phyloP scores from a whole-genome alignment of 1,284 basidiomycete genomes.

The Taiwanofungus camphoratus region DNA sequence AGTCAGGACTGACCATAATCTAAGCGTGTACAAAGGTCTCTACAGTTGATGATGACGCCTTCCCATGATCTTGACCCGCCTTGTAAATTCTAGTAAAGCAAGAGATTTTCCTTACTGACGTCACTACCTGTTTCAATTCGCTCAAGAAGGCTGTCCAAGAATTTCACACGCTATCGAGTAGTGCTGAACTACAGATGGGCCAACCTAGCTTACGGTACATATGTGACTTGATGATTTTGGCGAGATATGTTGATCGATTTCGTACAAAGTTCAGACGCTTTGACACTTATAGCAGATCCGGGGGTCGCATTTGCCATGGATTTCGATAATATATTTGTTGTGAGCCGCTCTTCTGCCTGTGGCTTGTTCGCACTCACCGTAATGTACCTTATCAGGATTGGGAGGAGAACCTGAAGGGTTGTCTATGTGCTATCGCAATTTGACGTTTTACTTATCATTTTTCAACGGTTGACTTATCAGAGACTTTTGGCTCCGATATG shows the following conservation, averaged over 20 bases:
- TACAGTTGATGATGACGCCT: not conserved
- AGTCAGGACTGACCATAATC: constrained; percentile 1
- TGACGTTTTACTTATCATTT: too few relatives aligned
- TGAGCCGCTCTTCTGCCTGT: constrained; percentile 30
- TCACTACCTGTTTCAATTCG: constrained; percentile 67
- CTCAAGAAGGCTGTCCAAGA: constrained; percentile 73
- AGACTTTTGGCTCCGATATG: constrained; percentile 17
- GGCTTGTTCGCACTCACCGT: not conserved
- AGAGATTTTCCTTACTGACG: constrained; percentile 74
- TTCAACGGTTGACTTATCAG: too few relatives aligned
- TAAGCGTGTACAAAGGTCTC: constrained; percentile 68
- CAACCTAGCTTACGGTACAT: constrained; percentile 60
- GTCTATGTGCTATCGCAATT: not conserved
- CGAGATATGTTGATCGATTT: not conserved
- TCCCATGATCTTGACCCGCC: not conserved
- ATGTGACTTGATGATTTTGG: not conserved
- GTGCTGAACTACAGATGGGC: constrained; percentile 58
- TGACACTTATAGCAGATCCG: constrained; percentile 57
- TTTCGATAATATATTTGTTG: constrained; percentile 61
- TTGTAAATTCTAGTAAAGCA: constrained; percentile 58
- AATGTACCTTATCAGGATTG: constrained; percentile 42
- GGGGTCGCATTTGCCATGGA: constrained; percentile 48
- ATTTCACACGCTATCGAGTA: constrained; percentile 38
- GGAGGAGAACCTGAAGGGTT: constrained; percentile 38
- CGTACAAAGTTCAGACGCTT: constrained; percentile 33